Conservation (phyloP, 257 asterid genomes). For the Nemophila menziesii region DNA sequence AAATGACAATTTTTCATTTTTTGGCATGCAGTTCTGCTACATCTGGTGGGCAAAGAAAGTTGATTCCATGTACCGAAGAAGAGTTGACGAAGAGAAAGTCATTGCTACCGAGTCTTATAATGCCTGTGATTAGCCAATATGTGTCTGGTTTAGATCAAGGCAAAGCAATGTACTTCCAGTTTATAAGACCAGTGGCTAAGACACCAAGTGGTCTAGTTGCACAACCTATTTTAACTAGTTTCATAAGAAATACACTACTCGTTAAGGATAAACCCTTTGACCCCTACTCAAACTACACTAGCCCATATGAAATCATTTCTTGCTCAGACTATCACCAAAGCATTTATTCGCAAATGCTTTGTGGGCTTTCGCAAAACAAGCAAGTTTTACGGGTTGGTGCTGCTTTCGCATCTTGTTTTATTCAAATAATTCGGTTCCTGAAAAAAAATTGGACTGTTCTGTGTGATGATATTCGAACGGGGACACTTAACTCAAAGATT, state of each 20-base stretch:
- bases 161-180: not conserved
- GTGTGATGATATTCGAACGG: conserved; percentile 1
- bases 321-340: conserved; percentile 5
- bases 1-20: no score
- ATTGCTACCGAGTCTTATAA: no score
- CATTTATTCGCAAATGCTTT: conserved; percentile 7
- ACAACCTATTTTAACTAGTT: not conserved
- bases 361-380: conserved; percentile 1
- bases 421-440: conserved; percentile 1
- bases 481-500: conserved; percentile 1
- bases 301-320: not conserved
- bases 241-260: no score
- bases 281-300: not conserved
- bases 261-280: not conserved
- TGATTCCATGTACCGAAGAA: no score
- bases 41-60: no score
- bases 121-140: no score
- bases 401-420: not conserved
- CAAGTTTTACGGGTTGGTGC: conserved; percentile 1
- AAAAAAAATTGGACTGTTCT: conserved; percentile 4
- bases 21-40: no score
- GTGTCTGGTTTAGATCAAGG: conserved; percentile 4
- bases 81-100: no score
- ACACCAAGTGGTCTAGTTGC: conserved; percentile 2
- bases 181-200: not conserved